phyloP scores from a whole-genome alignment of 1,284 basidiomycete genomes.

The Cryptococcus sp. region DNA sequence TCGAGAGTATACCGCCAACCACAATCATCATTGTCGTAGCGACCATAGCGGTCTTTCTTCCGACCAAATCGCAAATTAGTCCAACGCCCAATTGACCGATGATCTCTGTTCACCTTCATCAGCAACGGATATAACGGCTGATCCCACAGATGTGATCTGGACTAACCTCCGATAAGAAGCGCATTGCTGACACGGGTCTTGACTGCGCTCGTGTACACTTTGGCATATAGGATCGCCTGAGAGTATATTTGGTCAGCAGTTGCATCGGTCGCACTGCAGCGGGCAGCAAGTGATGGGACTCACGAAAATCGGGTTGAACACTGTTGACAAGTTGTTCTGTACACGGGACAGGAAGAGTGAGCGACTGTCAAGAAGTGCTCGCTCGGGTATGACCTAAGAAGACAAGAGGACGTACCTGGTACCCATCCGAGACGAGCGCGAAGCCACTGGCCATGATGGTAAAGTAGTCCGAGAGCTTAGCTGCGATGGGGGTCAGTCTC shows the following conservation, averaged over 20 bases:
- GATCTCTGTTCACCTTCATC: constrained; percentile 29
- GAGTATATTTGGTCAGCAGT: not conserved
- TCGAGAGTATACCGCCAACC: constrained; percentile 68
- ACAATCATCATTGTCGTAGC: constrained; percentile 70
- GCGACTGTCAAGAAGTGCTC: too few species aligned
- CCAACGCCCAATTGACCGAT: constrained; percentile 52
- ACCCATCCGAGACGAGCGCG: constrained; percentile 49
- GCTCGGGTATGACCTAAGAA: too few species aligned
- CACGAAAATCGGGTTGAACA: constrained; percentile 35
- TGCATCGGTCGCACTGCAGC: not conserved
- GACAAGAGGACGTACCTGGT: constrained; percentile 35
- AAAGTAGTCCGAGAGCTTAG: constrained; percentile 18
- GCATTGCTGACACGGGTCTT: constrained; percentile 73
- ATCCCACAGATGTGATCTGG: not conserved
- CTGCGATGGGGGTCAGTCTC: not conserved
- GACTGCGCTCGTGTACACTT: constrained; percentile 61
- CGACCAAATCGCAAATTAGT: constrained; percentile 68
- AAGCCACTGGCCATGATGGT: constrained; percentile 37
- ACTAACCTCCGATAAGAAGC: constrained; percentile 63
- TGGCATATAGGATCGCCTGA: constrained; percentile 59
- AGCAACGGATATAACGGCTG: not conserved
- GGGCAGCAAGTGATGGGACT: constrained; percentile 1
- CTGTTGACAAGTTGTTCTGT: constrained; percentile 34
- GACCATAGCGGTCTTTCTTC: constrained; percentile 70
- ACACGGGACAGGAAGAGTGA: not conserved